Base-by-base conservation (phyloP, 1,284 basidiomycete genomes). In the Fomes fomentarius region DNA sequence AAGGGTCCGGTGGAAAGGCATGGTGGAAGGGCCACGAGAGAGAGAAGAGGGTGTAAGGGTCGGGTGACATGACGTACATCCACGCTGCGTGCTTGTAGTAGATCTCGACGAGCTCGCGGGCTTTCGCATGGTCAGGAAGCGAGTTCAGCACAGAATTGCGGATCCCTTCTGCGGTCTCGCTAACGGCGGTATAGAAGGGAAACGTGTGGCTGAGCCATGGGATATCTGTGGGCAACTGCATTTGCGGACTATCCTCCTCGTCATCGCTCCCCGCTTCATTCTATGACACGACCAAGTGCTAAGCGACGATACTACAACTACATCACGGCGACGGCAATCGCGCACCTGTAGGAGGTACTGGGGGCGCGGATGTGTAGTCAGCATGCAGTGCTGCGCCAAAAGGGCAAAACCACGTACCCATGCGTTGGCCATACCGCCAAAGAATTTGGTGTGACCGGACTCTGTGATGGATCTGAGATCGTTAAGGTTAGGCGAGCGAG, bases 21-120 rank as follows among this genome's bases (percentile, higher is more conserved):
- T 52, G 41, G 39, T 60, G 52, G 45, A 48, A 25, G 31, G 41
- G 47, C 37, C 30, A 52, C 52, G 14, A 26, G 21, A 19, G 21
- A 12, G 30, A 33, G 35, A 30, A 30, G 17, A 24, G 25, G 11
- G 25, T 14, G 17, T 11, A 12, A 26, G 47, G 41, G 19, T 43
- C 21, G 19, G 38, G 31, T 44, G 43, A 40, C 34, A 38, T 64
- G 59, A 79, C 82, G 58, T 67, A 85, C 85, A 87, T 84, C 84
- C 84, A 88, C 52, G 83, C 82, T 54, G 83, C 84, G 66, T 86
- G 81, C 62, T 77, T 76, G 67, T 78, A 88, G 69, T 88, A 88
- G 25, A 77, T 71, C 35, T 77, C 72, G 50, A 74, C 72, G 41
- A 84, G 70, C 24, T 67, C 69, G 58, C 72, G 73, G 2, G 84